Conservation (phyloP, 1,139 yeast species). For the Yamadazyma friedrichii region DNA sequence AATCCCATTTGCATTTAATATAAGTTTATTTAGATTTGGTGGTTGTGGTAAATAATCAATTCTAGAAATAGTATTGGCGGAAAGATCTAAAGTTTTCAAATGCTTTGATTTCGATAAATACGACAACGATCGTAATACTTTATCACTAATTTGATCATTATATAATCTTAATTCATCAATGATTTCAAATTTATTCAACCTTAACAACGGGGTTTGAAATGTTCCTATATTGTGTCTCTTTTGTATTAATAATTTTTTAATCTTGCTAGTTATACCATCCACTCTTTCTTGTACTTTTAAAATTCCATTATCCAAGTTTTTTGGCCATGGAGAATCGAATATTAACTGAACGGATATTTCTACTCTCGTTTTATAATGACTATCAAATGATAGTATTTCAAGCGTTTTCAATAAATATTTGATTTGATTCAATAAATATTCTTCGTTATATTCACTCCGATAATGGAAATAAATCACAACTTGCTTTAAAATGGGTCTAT, state of each 20-base stretch:
- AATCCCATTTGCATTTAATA: constrained; percentile 18
- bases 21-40: constrained; percentile 14
- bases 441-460: neutral
- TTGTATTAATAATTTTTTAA: constrained; percentile 16
- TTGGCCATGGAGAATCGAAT: constrained; percentile 12
- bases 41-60: constrained; percentile 17
- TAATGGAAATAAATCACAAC: constrained; percentile 15
- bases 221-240: constrained; percentile 4
- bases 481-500: constrained; percentile 16
- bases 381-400: constrained; percentile 21
- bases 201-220: constrained; percentile 9
- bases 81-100: constrained; percentile 18
- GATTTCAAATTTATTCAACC: constrained; percentile 12
- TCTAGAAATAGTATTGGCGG: constrained; percentile 19
- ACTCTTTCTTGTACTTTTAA: constrained; percentile 16
- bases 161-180: constrained; percentile 19
- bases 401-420: constrained; percentile 16
- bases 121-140: constrained; percentile 6
- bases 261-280: constrained; percentile 16
- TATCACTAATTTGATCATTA: constrained; percentile 19
- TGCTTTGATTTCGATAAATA: constrained; percentile 9
- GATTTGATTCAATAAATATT: constrained; percentile 3
- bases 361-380: constrained; percentile 12
- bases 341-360: constrained; percentile 16
- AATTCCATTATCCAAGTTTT: constrained; percentile 7